Evolutionary conservation across 2,329 filamentous ascomycete species (phyloP).

Genomic region (Trichoderma atrobrunneum): DNA sequence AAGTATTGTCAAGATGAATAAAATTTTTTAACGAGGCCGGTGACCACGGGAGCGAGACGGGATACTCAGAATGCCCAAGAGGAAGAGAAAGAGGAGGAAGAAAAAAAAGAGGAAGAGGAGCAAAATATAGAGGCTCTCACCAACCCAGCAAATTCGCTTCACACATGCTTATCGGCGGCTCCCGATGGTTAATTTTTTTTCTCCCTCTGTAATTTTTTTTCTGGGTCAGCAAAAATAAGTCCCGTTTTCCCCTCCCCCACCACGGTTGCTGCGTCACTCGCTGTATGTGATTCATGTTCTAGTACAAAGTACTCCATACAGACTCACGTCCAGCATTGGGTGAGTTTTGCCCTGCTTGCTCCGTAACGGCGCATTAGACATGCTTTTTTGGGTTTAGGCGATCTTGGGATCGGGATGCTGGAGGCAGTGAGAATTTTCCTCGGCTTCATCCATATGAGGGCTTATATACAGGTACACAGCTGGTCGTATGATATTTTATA

Average conservation of each 20-base stretch:
- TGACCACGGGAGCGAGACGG: constrained; percentile 14
- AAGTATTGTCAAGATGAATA: background rate
- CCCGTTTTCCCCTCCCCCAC: constrained; percentile 5
- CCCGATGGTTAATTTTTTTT: constrained; percentile 23
- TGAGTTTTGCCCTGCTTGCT: background rate
- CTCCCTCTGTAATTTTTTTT: constrained; percentile 10
- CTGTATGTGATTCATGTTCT: background rate
- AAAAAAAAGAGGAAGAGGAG: constrained; percentile 13
- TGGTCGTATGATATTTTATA: background rate
- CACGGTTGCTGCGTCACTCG: background rate
- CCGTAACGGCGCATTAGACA: background rate
- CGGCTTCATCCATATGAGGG: background rate
- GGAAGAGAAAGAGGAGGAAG: constrained; percentile 15
- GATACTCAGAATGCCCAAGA: constrained; percentile 24
- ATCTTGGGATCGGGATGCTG: background rate
- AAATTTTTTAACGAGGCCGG: background rate
- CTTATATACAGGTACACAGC: background rate
- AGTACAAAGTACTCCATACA: background rate
- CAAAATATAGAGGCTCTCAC: constrained; percentile 11
- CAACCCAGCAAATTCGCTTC: background rate
- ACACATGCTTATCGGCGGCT: constrained; percentile 16
- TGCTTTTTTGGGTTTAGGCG: background rate
- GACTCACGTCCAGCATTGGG: background rate
- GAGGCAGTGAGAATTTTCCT: background rate
- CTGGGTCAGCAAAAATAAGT: background rate